Conservation (phyloP, 164 flowering plant species). For the Nymphaea thermarum region DNA sequence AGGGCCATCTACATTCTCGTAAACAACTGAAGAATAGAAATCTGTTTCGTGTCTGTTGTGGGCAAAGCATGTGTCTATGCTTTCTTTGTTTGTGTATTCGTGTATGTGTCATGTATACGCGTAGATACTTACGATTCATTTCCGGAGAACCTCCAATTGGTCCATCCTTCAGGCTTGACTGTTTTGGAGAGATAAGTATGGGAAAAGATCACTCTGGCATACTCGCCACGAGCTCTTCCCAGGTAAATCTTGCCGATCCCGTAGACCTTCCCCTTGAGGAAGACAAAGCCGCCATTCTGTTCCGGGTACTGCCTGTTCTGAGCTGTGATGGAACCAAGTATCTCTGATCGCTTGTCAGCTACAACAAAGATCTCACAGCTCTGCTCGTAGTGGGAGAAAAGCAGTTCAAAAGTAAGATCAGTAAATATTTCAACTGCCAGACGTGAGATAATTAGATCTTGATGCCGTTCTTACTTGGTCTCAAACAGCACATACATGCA, state of each 20-base stretch:
- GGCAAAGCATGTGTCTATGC: too few relatives aligned
- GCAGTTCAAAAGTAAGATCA: neutral
- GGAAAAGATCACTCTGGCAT: conserved; percentile 62
- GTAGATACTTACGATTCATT: conserved; percentile 33
- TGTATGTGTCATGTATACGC: too few relatives aligned
- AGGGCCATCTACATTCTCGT: too few relatives aligned
- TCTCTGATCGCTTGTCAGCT: conserved; percentile 33
- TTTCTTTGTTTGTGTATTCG: too few relatives aligned
- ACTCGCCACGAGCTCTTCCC: conserved; percentile 69
- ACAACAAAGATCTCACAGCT: conserved; percentile 76
- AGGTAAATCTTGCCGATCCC: conserved; percentile 53
- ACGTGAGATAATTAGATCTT: neutral
- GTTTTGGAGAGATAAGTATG: conserved; percentile 64
- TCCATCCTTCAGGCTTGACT: conserved; percentile 70
- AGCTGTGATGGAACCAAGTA: conserved; percentile 84
- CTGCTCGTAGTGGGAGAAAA: conserved; percentile 21
- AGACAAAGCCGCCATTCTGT: conserved; percentile 62
- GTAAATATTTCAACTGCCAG: neutral
- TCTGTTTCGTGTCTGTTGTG: too few relatives aligned
- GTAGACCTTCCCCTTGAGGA: conserved; percentile 58
- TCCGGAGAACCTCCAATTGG: conserved; percentile 67
- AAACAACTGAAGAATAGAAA: too few relatives aligned
- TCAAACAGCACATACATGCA: neutral
- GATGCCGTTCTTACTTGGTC: neutral
- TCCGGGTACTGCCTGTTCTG: conserved; percentile 33